phyloP scores from a whole-genome alignment of 805 yeast species.

The Wickerhamomyces bovis region DNA sequence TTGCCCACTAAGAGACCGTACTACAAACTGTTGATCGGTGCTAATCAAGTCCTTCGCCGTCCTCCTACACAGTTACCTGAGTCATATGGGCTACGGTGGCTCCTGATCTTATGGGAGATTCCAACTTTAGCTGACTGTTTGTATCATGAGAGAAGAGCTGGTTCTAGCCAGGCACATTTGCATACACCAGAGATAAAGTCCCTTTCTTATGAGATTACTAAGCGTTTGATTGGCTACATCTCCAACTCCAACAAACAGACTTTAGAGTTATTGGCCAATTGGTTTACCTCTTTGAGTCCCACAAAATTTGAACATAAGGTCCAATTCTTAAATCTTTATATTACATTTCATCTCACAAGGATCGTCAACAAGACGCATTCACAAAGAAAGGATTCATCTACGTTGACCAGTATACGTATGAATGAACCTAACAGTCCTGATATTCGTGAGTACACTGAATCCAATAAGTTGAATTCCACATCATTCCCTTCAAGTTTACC shows the following conservation, averaged over 20 bases:
- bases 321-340: constrained; percentile 66
- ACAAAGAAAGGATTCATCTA: not conserved
- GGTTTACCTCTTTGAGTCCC: constrained; percentile 44
- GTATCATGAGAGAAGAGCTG: constrained; percentile 20
- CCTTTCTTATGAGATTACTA: constrained; percentile 61
- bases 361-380: constrained; percentile 29
- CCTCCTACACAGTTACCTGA: constrained; percentile 34
- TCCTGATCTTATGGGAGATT: constrained; percentile 60
- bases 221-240: constrained; percentile 62
- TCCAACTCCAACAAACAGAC: constrained; percentile 40
- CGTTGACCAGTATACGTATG: not conserved
- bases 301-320: constrained; percentile 46
- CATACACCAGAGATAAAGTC: constrained; percentile 48
- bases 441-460: constrained; percentile 7
- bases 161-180: constrained; percentile 3
- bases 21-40: constrained; percentile 45
- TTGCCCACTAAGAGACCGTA: constrained; percentile 61
- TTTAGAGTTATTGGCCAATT: constrained; percentile 42
- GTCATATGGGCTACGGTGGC: constrained; percentile 46
- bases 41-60: constrained; percentile 45
- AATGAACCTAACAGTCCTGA: constrained; percentile 6
- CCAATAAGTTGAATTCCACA: constrained; percentile 5
- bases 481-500: not conserved
- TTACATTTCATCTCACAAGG: constrained; percentile 68
- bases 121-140: constrained; percentile 54